Conservation (phyloP, 2,329 filamentous ascomycete genomes). For the Teratosphaeria pseudoeucalypti region DNA sequence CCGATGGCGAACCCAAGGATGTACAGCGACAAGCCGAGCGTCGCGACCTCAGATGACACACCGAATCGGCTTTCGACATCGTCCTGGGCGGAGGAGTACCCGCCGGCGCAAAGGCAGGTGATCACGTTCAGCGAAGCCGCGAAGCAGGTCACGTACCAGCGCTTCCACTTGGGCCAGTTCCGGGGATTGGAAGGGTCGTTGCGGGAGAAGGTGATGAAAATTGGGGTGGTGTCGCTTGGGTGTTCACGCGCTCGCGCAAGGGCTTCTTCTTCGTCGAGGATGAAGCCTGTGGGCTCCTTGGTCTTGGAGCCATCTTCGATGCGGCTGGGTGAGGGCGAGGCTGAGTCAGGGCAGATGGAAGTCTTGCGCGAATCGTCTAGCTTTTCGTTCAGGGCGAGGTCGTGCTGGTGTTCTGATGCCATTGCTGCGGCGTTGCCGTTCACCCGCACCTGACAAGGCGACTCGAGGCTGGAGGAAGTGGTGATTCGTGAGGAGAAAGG, state of each 20-base stretch:
- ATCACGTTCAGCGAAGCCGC: constrained; percentile 57
- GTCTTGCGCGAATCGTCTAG: background rate
- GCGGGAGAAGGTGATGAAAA: constrained; percentile 14
- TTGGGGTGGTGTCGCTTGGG: background rate
- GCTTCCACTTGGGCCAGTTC: constrained; percentile 64
- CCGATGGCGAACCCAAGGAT: constrained; percentile 48
- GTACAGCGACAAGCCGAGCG: constrained; percentile 26
- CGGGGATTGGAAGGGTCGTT: constrained; percentile 61
- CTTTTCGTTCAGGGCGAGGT: background rate
- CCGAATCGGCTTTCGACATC: constrained; percentile 32
- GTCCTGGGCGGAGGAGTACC: constrained; percentile 34
- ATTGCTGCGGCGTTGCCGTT: background rate
- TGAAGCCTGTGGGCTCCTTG: background rate
- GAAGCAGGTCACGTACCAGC: constrained; percentile 53
- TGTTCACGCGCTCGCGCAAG: background rate
- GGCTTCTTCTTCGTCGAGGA: background rate
- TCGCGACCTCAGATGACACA: constrained; percentile 27
- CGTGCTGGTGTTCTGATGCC: background rate
- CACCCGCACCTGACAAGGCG: background rate
- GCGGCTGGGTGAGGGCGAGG: background rate
- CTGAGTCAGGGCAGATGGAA: background rate
- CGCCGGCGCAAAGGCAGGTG: constrained; percentile 51
- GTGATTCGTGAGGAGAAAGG: background rate
- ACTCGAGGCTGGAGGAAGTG: background rate
- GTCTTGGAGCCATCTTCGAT: background rate